Evolutionary conservation across 495 filamentous ascomycete genomes (phyloP).

Genomic region (Haplographium delicatum): DNA sequence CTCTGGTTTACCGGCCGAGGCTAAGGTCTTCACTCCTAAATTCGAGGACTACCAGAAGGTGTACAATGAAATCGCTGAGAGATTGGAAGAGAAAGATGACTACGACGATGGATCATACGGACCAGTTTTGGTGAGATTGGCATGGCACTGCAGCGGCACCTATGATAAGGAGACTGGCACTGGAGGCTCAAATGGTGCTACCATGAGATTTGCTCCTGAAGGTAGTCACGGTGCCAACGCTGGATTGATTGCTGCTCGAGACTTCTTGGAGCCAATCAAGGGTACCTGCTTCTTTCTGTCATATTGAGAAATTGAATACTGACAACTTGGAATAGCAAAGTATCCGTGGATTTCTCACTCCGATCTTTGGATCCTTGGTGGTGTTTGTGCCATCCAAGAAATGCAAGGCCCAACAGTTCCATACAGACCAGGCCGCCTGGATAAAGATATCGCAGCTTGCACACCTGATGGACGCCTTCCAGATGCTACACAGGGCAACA

Average conservation of each 20-base stretch:
- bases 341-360: slow-evolving; percentile 96
- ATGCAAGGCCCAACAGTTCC: slow-evolving; percentile 86
- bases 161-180: slow-evolving; percentile 87
- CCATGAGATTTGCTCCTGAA: slow-evolving; percentile 95
- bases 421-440: slow-evolving; percentile 82
- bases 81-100: slow-evolving; percentile 81
- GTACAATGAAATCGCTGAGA: slow-evolving; percentile 79
- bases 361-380: slow-evolving; percentile 91
- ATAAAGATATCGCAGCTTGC: slow-evolving; percentile 79
- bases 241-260: slow-evolving; percentile 79
- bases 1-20: slow-evolving; percentile 36
- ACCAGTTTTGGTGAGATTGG: slow-evolving; percentile 79
- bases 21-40: slow-evolving; percentile 60
- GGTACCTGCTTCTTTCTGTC: slow-evolving; percentile 35
- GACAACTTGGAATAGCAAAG: slow-evolving; percentile 48
- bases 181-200: slow-evolving; percentile 93
- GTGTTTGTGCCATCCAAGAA: slow-evolving; percentile 86
- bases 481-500: slow-evolving; percentile 72
- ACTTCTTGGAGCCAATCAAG: slow-evolving; percentile 91
- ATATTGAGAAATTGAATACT: slow-evolving; percentile 22
- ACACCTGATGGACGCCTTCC: slow-evolving; percentile 95
- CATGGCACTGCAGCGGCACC: slow-evolving; percentile 83
- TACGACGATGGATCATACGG: slow-evolving; percentile 97
- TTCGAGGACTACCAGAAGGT: slow-evolving; percentile 93
- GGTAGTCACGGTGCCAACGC: slow-evolving; percentile 91